Percentiles rank a stretch among this genome's conserved stretches.
These are phyloP conservation scores for Eimeria maxima DNA, from an alignment of 169 alveolate genomes.

Conservation along the genomic window DNA sequence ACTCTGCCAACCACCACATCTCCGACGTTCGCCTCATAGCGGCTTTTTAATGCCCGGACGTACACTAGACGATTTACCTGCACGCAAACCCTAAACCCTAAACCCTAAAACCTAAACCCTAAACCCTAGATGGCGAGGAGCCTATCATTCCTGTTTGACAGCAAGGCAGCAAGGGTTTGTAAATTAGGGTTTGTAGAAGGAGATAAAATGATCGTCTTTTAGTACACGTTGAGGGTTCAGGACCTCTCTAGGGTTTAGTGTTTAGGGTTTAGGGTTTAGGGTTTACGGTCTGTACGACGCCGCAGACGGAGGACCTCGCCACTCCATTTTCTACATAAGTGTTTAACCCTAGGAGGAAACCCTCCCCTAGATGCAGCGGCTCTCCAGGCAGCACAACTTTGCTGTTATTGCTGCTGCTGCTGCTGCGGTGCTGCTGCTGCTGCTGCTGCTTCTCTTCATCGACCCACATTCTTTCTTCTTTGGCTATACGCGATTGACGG, in stretches of 20 bases:
- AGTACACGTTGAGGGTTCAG: neutral
- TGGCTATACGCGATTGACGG: neutral
- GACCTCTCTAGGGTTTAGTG: neutral
- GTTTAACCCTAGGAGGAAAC: neutral
- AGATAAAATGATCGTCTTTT: neutral
- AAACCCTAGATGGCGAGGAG: neutral
- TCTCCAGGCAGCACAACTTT: conserved; percentile 52
- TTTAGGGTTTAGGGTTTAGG: conserved; percentile 26
- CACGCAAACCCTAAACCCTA: neutral
- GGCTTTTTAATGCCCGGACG: conserved; percentile 85
- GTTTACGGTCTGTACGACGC: conserved; percentile 13
- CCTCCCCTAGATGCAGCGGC: conserved; percentile 34
- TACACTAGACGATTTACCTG: conserved; percentile 85
- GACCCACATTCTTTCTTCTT: conserved; percentile 19
- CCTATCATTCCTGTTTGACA: neutral
- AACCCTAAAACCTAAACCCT: conserved; percentile 19
- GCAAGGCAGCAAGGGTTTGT: neutral
- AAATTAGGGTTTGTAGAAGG: neutral
- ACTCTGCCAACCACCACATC: conserved; percentile 89
- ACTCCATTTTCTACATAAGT: neutral
- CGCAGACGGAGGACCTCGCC: conserved; percentile 19
- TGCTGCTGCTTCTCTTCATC: conserved; percentile 13
- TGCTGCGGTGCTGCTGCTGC: too few relatives aligned
- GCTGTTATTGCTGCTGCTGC: conserved; percentile 38
- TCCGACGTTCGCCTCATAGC: conserved; percentile 87